phyloP scores from a whole-genome alignment of 1,139 yeast genomes.

The Barnettozyma hawaiiensis region DNA sequence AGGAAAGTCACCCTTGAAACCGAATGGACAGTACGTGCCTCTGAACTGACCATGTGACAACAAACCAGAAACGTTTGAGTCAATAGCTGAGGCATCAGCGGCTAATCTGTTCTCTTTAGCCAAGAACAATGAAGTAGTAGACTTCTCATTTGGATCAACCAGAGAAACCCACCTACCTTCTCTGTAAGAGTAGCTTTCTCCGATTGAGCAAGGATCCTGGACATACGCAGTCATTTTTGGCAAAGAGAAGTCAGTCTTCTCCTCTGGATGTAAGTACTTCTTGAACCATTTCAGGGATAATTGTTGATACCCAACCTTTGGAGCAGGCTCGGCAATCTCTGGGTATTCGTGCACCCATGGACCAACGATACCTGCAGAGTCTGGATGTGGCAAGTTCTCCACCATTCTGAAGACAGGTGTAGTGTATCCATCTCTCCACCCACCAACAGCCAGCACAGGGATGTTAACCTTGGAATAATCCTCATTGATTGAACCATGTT shows the following conservation, averaged over 20 bases:
- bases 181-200: conserved; percentile 31
- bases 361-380: conserved; percentile 31
- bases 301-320: conserved; percentile 38
- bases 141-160: conserved; percentile 15
- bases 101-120: conserved; percentile 9
- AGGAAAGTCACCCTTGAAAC: conserved; percentile 40
- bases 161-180: conserved; percentile 36
- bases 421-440: conserved; percentile 42
- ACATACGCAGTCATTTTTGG: conserved; percentile 35
- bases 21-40: conserved; percentile 41
- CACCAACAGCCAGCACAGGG: conserved; percentile 39
- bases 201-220: conserved; percentile 34
- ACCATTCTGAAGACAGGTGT: conserved; percentile 37
- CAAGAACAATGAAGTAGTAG: conserved; percentile 12
- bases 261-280: conserved; percentile 30
- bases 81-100: conserved; percentile 7
- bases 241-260: conserved; percentile 22
- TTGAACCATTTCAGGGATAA: conserved; percentile 35
- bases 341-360: conserved; percentile 45
- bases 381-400: conserved; percentile 32
- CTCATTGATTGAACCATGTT: conserved; percentile 39
- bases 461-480: conserved; percentile 34
- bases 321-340: conserved; percentile 39
- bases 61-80: conserved; percentile 27
- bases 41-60: conserved; percentile 37